Percentiles rank a stretch among this genome's conserved stretches.
Conservation (phyloP, 768 basidiomycete genomes). For the Tulasnella sp. region DNA sequence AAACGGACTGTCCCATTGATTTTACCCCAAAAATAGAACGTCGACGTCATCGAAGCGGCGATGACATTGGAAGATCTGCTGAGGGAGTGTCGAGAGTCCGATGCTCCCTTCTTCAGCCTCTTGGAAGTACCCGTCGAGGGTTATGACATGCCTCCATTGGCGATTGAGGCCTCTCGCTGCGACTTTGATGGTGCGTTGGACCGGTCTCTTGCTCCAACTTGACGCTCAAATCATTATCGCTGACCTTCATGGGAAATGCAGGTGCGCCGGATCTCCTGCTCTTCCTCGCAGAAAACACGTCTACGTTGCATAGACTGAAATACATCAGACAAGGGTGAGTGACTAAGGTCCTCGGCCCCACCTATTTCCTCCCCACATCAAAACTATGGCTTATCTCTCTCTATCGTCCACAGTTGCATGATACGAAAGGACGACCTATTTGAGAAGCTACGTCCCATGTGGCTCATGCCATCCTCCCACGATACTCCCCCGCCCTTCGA, state of each 20-base stretch:
- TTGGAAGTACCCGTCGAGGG: slow-evolving; percentile 3
- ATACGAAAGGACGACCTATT: slow-evolving; percentile 12
- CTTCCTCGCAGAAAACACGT: slow-evolving; percentile 5
- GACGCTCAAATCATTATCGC: no score
- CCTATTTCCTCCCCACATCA: neutral
- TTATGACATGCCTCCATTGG: neutral
- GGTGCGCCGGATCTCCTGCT: slow-evolving; percentile 4
- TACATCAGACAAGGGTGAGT: slow-evolving; percentile 2
- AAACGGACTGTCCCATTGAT: no score
- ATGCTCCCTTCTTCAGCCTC: neutral
- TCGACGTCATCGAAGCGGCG: no score
- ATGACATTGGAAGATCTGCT: no score
- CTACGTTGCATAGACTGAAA: neutral
- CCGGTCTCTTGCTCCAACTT: no score
- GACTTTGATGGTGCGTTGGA: neutral
- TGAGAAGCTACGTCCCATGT: slow-evolving; percentile 1
- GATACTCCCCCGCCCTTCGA: slow-evolving; percentile 10
- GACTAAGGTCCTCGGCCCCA: neutral
- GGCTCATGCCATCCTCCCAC: neutral
- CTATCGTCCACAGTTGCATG: neutral
- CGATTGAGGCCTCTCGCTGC: slow-evolving; percentile 5
- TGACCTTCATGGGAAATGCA: no score
- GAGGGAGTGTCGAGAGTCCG: neutral
- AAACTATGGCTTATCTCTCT: no score
- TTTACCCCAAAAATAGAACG: no score